Evolutionary conservation across 2,329 filamentous ascomycete species (phyloP).

Genomic region (Fusarium begoniae): DNA sequence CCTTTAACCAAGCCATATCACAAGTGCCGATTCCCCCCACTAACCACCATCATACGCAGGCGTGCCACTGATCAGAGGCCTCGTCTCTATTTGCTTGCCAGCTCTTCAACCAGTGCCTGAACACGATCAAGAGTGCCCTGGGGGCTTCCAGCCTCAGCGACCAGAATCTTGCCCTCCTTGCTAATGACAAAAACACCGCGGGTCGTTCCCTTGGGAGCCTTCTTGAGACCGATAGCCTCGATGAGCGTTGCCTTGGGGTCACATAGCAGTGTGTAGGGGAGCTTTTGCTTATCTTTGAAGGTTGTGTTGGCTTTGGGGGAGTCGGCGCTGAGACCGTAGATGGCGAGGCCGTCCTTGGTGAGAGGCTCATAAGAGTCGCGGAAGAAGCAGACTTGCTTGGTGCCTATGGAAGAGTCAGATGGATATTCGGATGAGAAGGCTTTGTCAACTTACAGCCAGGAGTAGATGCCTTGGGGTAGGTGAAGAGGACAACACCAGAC

Average conservation of each 20-base stretch:
- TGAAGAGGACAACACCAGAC: slow-evolving; percentile 89
- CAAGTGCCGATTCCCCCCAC: background rate
- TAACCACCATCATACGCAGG: background rate
- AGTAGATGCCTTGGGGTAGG: slow-evolving; percentile 94
- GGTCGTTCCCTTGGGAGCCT: slow-evolving; percentile 79
- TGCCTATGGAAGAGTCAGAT: slow-evolving; percentile 67
- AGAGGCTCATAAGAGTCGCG: slow-evolving; percentile 83
- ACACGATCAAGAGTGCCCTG: slow-evolving; percentile 81
- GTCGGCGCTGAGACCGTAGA: slow-evolving; percentile 91
- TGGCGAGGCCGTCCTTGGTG: slow-evolving; percentile 79
- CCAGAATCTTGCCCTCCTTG: slow-evolving; percentile 82
- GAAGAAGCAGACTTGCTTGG: slow-evolving; percentile 92
- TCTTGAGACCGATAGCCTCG: slow-evolving; percentile 87
- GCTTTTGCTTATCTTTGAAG: slow-evolving; percentile 90
- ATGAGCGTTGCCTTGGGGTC: slow-evolving; percentile 81
- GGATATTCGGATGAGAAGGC: background rate
- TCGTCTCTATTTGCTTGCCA: slow-evolving; percentile 37
- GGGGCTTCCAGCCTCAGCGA: slow-evolving; percentile 78
- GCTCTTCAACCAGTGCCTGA: slow-evolving; percentile 70
- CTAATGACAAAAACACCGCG: slow-evolving; percentile 89
- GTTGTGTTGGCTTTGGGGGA: slow-evolving; percentile 90
- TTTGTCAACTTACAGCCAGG: slow-evolving; percentile 79
- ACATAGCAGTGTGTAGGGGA: slow-evolving; percentile 89
- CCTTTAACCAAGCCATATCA: background rate
- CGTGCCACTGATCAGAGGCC: background rate